These are phyloP conservation scores for Elongisporangium prolatum DNA, from an alignment of 352 stramenopile genomes.

Conservation along the genomic window DNA sequence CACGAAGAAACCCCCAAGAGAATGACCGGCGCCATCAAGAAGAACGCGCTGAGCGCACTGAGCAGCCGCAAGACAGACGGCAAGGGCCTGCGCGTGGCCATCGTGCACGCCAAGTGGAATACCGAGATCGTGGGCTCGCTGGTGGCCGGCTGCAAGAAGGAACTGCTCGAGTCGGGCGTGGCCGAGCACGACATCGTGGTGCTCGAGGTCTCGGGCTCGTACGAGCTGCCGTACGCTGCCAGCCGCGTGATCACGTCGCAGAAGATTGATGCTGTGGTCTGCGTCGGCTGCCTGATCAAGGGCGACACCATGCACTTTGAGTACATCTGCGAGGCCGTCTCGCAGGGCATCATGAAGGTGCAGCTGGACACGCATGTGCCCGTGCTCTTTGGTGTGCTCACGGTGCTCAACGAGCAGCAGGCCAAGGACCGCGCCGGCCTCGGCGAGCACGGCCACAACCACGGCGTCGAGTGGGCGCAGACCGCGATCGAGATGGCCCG, in stretches of 20 bases:
- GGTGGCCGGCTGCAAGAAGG: conserved; percentile 47
- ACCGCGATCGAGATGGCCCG: conserved; percentile 96
- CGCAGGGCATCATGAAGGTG: conserved; percentile 96
- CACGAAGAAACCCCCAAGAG: background rate
- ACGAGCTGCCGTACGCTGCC: conserved; percentile 95
- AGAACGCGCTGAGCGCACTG: conserved; percentile 62
- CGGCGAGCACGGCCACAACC: conserved; percentile 88
- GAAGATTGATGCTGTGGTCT: conserved; percentile 96
- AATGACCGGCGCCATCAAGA: conserved; percentile 65
- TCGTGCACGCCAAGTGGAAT: conserved; percentile 87
- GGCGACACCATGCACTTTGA: conserved; percentile 99
- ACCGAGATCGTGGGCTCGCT: conserved; percentile 74
- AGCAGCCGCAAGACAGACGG: conserved; percentile 80
- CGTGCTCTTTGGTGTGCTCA: conserved; percentile 93
- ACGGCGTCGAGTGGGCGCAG: conserved; percentile 95
- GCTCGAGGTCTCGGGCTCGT: conserved; percentile 91
- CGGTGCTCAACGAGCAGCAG: conserved; percentile 95
- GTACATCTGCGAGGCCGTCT: conserved; percentile 97
- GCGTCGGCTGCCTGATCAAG: conserved; percentile 93
- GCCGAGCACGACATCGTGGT: conserved; percentile 62
- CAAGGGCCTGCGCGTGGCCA: conserved; percentile 66
- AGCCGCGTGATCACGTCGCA: conserved; percentile 86
- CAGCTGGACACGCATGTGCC: conserved; percentile 87
- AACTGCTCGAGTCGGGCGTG: conserved; percentile 63
- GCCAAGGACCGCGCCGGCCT: conserved; percentile 89